Conservation (phyloP, 495 filamentous ascomycete genomes). For the Lentithecium fluviatile region DNA sequence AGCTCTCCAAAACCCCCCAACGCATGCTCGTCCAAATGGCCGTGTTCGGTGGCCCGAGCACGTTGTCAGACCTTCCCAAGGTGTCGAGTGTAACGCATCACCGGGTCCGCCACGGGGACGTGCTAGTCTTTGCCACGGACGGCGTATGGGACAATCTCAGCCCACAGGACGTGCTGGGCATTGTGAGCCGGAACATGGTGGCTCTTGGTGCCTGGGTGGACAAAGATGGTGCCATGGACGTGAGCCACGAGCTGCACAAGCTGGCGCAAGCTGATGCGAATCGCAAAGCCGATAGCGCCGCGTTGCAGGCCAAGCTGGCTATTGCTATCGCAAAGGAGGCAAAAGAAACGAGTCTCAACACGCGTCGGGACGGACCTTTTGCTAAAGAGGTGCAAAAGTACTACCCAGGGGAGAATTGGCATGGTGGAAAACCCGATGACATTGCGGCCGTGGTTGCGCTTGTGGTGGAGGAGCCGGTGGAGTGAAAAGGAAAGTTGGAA, state of each 20-base stretch:
- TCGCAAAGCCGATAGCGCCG: constrained; percentile 41
- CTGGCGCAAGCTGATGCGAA: constrained; percentile 25
- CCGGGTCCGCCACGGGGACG: constrained; percentile 80
- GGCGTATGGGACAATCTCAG: constrained; percentile 98
- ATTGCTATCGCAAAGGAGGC: constrained; percentile 73
- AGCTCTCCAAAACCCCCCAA: constrained; percentile 83
- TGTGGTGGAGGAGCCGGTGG: constrained; percentile 49
- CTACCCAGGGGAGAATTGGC: constrained; percentile 78
- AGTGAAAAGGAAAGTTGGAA: no score
- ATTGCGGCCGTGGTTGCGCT: constrained; percentile 78
- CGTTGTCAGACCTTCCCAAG: constrained; percentile 73
- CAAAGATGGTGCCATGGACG: constrained; percentile 56
- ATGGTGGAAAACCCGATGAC: constrained; percentile 88
- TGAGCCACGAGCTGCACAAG: constrained; percentile 29
- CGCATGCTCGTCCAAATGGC: constrained; percentile 71
- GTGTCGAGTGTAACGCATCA: constrained; percentile 80
- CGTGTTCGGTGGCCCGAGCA: constrained; percentile 71
- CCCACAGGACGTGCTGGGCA: constrained; percentile 77
- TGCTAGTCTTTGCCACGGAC: constrained; percentile 87
- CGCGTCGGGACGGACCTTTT: constrained; percentile 82
- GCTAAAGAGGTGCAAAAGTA: constrained; percentile 87
- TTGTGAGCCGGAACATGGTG: constrained; percentile 74
- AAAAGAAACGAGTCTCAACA: constrained; percentile 77
- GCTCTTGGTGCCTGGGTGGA: constrained; percentile 69
- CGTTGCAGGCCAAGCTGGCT: constrained; percentile 74